These are phyloP conservation scores for Coffea canephora DNA, from an alignment of 257 asterid genomes.

Conservation along the genomic window DNA sequence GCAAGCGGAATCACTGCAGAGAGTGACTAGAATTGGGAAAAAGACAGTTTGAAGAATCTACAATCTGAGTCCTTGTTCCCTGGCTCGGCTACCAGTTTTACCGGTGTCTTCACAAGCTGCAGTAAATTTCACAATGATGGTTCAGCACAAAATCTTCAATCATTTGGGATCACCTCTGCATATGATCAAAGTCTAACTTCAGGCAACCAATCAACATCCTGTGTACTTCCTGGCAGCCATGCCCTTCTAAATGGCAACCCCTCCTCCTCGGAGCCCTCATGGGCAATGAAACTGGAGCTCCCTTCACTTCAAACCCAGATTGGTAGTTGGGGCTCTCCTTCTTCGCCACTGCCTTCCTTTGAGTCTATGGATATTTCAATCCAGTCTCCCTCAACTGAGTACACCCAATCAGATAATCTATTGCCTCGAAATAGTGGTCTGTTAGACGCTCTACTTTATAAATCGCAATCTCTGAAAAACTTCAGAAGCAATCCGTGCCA, in stretches of 20 bases:
- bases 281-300: constrained; percentile 86
- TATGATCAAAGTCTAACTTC: constrained; percentile 35
- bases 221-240: constrained; percentile 47
- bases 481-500: constrained; percentile 28
- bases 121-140: constrained; percentile 36
- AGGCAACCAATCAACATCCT: constrained; percentile 27
- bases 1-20: no score
- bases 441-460: constrained; percentile 57
- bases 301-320: constrained; percentile 91
- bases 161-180: constrained; percentile 36
- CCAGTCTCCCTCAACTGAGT: constrained; percentile 53
- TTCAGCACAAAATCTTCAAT: constrained; percentile 37
- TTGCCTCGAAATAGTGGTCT: constrained; percentile 64
- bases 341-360: constrained; percentile 61
- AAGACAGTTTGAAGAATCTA: no score
- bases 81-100: constrained; percentile 22
- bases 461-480: constrained; percentile 43
- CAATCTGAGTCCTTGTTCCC: constrained; percentile 38
- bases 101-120: constrained; percentile 23
- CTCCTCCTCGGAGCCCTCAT: constrained; percentile 71
- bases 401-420: constrained; percentile 35
- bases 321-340: constrained; percentile 61
- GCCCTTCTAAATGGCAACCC: constrained; percentile 58
- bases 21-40: no score
- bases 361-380: constrained; percentile 57